Evolutionary conservation across 1,139 yeast genomes (phyloP).

Genomic region (Scheffersomyces cryptocercus): DNA sequence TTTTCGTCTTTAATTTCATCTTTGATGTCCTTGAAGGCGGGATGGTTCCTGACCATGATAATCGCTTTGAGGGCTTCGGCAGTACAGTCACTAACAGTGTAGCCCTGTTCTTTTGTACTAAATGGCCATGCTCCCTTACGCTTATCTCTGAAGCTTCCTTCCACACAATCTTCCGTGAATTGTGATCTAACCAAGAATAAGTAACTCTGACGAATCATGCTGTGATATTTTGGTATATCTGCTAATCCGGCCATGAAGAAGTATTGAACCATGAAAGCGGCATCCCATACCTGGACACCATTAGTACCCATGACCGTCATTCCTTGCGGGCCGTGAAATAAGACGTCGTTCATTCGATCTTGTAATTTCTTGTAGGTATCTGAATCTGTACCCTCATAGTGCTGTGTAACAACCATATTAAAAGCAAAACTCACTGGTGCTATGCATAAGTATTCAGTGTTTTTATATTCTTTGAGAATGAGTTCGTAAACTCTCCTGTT

Average conservation of each 20-base stretch:
- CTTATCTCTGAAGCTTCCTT: constrained; percentile 79
- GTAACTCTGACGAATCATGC: constrained; percentile 63
- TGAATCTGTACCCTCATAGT: constrained; percentile 73
- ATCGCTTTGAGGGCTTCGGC: constrained; percentile 96
- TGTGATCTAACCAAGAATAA: constrained; percentile 79
- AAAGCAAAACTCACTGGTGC: constrained; percentile 95
- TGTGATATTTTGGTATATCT: constrained; percentile 64
- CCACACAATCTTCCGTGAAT: constrained; percentile 75
- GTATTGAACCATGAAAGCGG: constrained; percentile 86
- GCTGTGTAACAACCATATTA: constrained; percentile 67
- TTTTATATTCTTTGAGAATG: constrained; percentile 69
- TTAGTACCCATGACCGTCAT: constrained; percentile 95
- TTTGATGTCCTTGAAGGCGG: constrained; percentile 46
- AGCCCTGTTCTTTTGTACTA: constrained; percentile 94
- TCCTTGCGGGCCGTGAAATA: constrained; percentile 89
- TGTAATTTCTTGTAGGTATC: constrained; percentile 56
- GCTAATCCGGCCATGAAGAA: constrained; percentile 79
- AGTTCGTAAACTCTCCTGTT: constrained; percentile 59
- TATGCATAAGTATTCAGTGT: constrained; percentile 81
- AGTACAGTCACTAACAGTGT: constrained; percentile 95
- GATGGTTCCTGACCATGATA: constrained; percentile 80
- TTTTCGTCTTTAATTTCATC: constrained; percentile 53
- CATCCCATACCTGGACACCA: constrained; percentile 98
- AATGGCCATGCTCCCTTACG: constrained; percentile 97
- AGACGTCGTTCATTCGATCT: constrained; percentile 68